Conservation (phyloP, 179 eudicot genomes). For the Actinidia polygama region DNA sequence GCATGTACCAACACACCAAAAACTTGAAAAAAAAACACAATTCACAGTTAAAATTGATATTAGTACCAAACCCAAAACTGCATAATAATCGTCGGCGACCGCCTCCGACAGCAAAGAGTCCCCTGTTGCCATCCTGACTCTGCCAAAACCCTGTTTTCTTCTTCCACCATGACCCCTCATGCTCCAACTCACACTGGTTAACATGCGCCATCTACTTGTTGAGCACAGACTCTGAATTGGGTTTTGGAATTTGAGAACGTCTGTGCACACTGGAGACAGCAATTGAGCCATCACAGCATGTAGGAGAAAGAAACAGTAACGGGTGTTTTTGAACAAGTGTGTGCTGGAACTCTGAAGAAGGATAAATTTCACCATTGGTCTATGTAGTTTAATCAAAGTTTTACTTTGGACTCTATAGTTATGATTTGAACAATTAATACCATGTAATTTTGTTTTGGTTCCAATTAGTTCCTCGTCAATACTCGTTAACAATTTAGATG, state of each 20-base stretch:
- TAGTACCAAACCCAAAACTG: conserved; percentile 85
- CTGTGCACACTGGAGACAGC: conserved; percentile 76
- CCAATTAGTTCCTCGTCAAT: too few species aligned
- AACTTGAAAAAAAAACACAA: neutral
- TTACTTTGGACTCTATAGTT: too few species aligned
- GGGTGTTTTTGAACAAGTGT: neutral
- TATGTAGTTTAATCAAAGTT: too few species aligned
- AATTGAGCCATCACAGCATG: conserved; percentile 62
- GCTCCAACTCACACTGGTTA: conserved; percentile 39
- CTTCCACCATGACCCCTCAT: conserved; percentile 24
- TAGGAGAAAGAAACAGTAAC: neutral
- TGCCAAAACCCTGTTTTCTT: conserved; percentile 35
- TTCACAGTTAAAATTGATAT: neutral
- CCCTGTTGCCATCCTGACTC: conserved; percentile 49
- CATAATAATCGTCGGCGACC: conserved; percentile 83
- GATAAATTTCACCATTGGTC: neutral
- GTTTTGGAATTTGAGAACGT: conserved; percentile 66
- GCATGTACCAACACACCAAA: neutral
- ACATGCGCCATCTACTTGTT: conserved; percentile 36
- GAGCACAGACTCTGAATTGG: conserved; percentile 42
- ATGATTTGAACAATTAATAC: too few species aligned
- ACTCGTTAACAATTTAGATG: too few species aligned
- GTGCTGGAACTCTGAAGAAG: neutral
- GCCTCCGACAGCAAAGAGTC: conserved; percentile 35
- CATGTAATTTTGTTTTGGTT: too few species aligned